phyloP scores from a whole-genome alignment of 2,329 filamentous ascomycete genomes.

The Aspergillus ruber region DNA sequence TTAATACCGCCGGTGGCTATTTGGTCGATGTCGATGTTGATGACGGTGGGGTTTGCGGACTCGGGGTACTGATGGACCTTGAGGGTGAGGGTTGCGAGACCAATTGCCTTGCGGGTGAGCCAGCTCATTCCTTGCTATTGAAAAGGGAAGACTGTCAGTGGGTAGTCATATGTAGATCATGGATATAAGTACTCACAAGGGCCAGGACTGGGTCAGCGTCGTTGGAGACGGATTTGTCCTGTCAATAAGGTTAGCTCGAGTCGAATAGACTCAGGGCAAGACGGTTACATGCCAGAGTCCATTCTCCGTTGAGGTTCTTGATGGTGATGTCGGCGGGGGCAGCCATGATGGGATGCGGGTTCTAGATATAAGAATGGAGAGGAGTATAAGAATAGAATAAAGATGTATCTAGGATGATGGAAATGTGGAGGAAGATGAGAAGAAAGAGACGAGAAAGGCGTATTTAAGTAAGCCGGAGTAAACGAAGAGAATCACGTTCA shows the following conservation, averaged over 20 bases:
- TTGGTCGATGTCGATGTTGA: slow-evolving; percentile 68
- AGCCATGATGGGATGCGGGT: slow-evolving; percentile 53
- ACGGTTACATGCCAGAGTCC: slow-evolving; percentile 55
- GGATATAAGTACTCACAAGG: slow-evolving; percentile 38
- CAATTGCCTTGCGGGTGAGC: slow-evolving; percentile 66
- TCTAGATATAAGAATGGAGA: slow-evolving; percentile 1
- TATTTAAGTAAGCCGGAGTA: not conserved
- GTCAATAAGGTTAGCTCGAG: slow-evolving; percentile 1
- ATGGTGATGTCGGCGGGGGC: slow-evolving; percentile 62
- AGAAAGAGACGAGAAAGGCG: not conserved
- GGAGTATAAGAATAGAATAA: not conserved
- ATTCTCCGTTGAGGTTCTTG: slow-evolving; percentile 63
- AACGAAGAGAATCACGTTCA: not conserved
- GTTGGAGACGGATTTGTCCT: slow-evolving; percentile 73
- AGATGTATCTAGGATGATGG: not conserved
- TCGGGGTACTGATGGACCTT: slow-evolving; percentile 51
- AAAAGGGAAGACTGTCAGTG: not conserved
- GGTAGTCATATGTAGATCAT: slow-evolving; percentile 1
- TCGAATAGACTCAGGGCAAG: not conserved
- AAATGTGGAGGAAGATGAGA: not conserved
- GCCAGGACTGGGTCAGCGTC: slow-evolving; percentile 61
- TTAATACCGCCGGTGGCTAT: slow-evolving; percentile 63
- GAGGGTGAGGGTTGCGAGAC: slow-evolving; percentile 62
- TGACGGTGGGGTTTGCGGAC: slow-evolving; percentile 35
- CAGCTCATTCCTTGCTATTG: slow-evolving; percentile 61